Base-by-base conservation (phyloP, 495 filamentous ascomycete genomes). In the Letharia lupina region DNA sequence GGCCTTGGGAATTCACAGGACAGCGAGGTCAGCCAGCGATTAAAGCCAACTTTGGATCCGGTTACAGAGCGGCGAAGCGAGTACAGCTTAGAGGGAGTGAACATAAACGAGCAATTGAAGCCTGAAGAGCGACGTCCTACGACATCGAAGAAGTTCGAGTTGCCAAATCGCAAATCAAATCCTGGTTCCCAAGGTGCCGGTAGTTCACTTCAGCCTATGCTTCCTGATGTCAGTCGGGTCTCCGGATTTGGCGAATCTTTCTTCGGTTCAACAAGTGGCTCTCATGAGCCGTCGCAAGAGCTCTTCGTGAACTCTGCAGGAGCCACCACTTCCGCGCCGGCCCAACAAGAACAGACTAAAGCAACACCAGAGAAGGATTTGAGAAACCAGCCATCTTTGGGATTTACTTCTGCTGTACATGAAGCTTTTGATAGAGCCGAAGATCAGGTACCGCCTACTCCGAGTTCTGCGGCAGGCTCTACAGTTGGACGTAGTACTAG, bases 391-490 rank as follows among this genome's bases (percentile, higher is more conserved):
- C 77, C 82, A 9, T 87, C 86, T 12, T 67, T 82, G 10, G 87
- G 87, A 6, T 89, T 88, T 70, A 78, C 77, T n/a, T 88, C 87
- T 1, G 83, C 83, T 4, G 87, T 91, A 13, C 76, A 89, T 69
- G 83, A 89, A 70, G 87, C 87, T 37, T 91, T 91, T 69, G 87
- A 89, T 73, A 73, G 72, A 60, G 67, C 60, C 41, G 75, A 81
- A 59, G 77, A 81, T 58, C 69, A 72, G 11, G 78, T 84, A 37
- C 83, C 86, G 15, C 75, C 81, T 52, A 87, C 86, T 4, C 85
- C 87, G 23, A 82, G 77, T 63, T 82, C 82, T 41, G 75, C 72
- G 44, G 68, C 74, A 61, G 79, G 73, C 54, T 75, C 71, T 42
- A 82, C 74, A 59, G 76, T 87, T 35, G 80, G 70, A 18, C 78